These are phyloP conservation scores for Schwanniomyces polymorphus DNA, from an alignment of 805 yeast genomes.

Conservation along the genomic window DNA sequence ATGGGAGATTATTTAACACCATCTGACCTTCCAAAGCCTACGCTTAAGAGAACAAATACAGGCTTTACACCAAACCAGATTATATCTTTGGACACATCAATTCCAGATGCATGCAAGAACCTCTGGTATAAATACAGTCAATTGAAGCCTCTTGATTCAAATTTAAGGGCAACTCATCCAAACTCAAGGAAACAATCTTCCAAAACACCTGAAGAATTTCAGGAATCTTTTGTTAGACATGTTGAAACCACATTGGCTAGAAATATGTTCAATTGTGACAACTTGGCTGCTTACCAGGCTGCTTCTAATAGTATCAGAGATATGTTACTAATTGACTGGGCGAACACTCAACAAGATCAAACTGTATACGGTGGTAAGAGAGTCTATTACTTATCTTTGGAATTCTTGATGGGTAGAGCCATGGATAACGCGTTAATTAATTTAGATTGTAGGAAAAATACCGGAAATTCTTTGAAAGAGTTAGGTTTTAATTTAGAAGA, in stretches of 20 bases:
- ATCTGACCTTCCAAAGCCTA: constrained; percentile 36
- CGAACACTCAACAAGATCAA: constrained; percentile 87
- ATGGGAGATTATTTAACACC: constrained; percentile 42
- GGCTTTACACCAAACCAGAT: constrained; percentile 93
- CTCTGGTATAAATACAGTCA: constrained; percentile 74
- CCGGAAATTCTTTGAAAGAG: constrained; percentile 49
- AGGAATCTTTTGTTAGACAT: constrained; percentile 71
- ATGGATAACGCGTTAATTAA: constrained; percentile 91
- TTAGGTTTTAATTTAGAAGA: constrained; percentile 90
- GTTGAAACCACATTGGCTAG: constrained; percentile 93
- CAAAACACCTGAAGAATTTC: constrained; percentile 54
- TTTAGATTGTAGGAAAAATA: constrained; percentile 62
- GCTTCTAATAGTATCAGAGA: constrained; percentile 79
- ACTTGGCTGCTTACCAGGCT: constrained; percentile 90
- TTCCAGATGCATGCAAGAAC: constrained; percentile 76
- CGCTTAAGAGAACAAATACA: constrained; percentile 74
- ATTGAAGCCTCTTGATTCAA: constrained; percentile 24
- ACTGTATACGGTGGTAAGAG: constrained; percentile 82
- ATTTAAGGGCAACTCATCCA: constrained; percentile 35
- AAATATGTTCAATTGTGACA: constrained; percentile 88
- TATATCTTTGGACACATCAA: constrained; percentile 74
- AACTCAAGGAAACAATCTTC: constrained; percentile 11
- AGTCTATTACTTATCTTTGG: constrained; percentile 82
- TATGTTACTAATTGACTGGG: constrained; percentile 82
- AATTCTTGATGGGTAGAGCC: constrained; percentile 93